phyloP scores from a whole-genome alignment of 345 rosid genomes.

The Garcia nutans region DNA sequence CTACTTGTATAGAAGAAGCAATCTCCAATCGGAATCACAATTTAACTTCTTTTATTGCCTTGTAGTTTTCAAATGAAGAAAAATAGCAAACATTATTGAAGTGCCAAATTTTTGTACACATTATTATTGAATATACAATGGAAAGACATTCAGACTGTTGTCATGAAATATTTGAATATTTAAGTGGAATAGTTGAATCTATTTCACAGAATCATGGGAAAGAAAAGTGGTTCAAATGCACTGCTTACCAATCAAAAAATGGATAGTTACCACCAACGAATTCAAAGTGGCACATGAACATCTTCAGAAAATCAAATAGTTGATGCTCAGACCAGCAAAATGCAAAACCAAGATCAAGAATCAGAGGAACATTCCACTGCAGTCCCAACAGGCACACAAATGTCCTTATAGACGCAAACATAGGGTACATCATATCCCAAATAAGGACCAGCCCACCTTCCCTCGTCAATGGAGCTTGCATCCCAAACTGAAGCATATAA shows the following conservation, averaged over 20 bases:
- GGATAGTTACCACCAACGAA: neutral
- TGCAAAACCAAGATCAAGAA: conserved; percentile 21
- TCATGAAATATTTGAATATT: neutral
- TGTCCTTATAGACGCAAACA: conserved; percentile 49
- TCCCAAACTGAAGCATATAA: conserved; percentile 61
- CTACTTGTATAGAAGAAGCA: neutral
- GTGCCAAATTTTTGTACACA: neutral
- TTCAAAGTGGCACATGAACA: neutral
- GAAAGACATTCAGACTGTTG: conserved; percentile 6
- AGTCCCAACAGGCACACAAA: conserved; percentile 43
- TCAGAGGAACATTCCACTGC: conserved; percentile 33
- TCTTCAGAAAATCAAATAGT: neutral
- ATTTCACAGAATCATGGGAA: neutral
- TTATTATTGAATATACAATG: neutral
- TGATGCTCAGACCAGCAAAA: neutral
- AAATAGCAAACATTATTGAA: neutral
- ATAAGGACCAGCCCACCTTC: conserved; percentile 49
- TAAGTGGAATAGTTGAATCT: neutral
- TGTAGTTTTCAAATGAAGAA: neutral
- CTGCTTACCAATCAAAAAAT: conserved; percentile 9
- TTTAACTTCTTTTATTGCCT: neutral
- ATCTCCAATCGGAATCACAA: neutral
- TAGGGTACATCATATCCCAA: conserved; percentile 52
- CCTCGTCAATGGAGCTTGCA: conserved; percentile 50
- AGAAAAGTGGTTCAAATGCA: neutral